Evolutionary conservation across 176 grass and related monocot species (phyloP), one percentile per base, ranked within the genome.

Genomic region (Eremochloa ophiuroides): DNA sequence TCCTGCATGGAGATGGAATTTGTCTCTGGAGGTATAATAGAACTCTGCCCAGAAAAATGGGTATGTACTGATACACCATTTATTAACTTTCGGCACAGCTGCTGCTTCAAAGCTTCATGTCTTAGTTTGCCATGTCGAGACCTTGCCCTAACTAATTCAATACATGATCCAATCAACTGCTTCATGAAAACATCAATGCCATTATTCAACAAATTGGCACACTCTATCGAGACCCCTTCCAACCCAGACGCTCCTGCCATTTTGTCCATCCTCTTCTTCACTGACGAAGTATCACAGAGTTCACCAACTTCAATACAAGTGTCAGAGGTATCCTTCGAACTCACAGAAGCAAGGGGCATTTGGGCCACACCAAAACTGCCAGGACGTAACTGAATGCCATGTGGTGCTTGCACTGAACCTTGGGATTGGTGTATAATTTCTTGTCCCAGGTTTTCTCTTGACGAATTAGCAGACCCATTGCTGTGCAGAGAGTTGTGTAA

Each of bases 201-300:
- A 73, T 88, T 93, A 89, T 95, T 91, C 72, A 99, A 87, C 56
- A 95, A 62, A 87, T 91, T 83, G 62, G 93, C 89, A 80, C 89
- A 99, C 47, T 91, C 90, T 64, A 91, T 31, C 29, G 88, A 85
- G 23, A 95, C 88, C 51, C 82, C 83, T 93, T 85, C 89, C 75
- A 95, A 86, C n/a, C 96, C 93, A 63, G 88, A 53, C n/a, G 75
- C 42, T 85, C 90, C 86, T 85, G 80, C 89, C 43, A 74, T 79
- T 93, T 89, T 90, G 75, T 91, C 85, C 88, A 99, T 87, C 81
- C 87, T 78, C 63, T 78, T 93, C 74, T 80, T 95, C 46, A 95
- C 61, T 47, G 63, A 80, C 69, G 71, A 84, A 69, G 78, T 90
- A 76, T 90, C 71, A 69, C 81, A 88, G 63, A 95, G 74, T 62